Base-by-base conservation (phyloP, 1,284 basidiomycete genomes). In the Amylostereum areolatum region DNA sequence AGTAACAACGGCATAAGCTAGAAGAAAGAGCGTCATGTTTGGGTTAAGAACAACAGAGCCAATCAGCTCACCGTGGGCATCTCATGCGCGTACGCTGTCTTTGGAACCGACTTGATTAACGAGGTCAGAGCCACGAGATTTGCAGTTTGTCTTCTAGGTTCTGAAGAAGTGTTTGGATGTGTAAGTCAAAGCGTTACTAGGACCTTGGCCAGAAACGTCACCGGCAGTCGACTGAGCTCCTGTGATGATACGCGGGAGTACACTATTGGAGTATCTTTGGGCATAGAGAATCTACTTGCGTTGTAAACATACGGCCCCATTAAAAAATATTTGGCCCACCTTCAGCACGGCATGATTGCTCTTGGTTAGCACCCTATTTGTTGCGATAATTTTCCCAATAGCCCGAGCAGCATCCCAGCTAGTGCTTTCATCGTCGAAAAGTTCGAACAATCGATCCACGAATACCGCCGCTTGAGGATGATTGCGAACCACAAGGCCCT, bases 1-100 rank as follows among this genome's bases (percentile, higher is more conserved):
- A 99, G 73, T 1, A 99, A 77, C 12, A 98, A 73, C 0, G 96
- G 94, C 56, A 97, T 81, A 11, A 98, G 77, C 87, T 96, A 28
- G 61, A 25, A 59, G n/a, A 49, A 34, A n/a, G 33, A 35, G 12
- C 45, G 31, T 18, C 43, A 37, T 41, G 47, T 25, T 18, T 25
- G 2, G 43, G 33, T 24, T 48, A 11, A 12, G 11, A 45, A 31
- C 29, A 42, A 4, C 11, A 8, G 30, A 29, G 27, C 6, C 29
- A 18, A 41, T 40, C 31, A 7, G 62, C 80, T 50, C 50, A 91
- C 91, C 11, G 74, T 76, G 5, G 83, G 64, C 62, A 96, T 75
- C 55, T 91, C 78, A 32, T 76, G 69, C 3, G 74, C 68, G 59
- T 90, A 92, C 3, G 88, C 69, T 1, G 84, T 75, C 52, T 86